A percentile compares a stretch with the other conserved stretches of the same genome.
phyloP scores from a whole-genome alignment of 1,284 basidiomycete genomes.

The Apiotrichum mycotoxinovorans region DNA sequence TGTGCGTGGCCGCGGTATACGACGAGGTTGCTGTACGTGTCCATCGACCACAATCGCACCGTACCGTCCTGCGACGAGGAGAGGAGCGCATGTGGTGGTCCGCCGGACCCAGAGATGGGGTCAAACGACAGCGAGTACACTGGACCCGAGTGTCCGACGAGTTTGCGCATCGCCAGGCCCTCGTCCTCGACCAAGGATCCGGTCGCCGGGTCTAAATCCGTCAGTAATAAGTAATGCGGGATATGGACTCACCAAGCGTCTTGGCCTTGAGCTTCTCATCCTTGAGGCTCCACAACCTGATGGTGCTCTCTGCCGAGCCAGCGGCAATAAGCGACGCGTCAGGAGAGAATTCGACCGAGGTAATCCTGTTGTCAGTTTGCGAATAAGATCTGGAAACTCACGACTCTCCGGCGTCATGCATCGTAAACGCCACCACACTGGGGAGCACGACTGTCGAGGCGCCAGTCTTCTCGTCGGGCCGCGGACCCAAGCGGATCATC shows the following conservation, averaged over 20 bases:
- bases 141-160: constrained; percentile 94
- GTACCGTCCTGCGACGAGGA: constrained; percentile 94
- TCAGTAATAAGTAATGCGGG: not conserved
- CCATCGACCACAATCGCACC: constrained; percentile 88
- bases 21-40: constrained; percentile 89
- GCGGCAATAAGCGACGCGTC: constrained; percentile 94
- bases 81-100: constrained; percentile 79
- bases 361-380: constrained; percentile 57
- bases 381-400: constrained; percentile 49
- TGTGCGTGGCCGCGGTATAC: constrained; percentile 88
- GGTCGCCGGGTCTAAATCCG: constrained; percentile 25
- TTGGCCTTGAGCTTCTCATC: constrained; percentile 71
- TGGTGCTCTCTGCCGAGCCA: constrained; percentile 93
- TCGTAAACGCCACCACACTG: constrained; percentile 86
- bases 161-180: constrained; percentile 77
- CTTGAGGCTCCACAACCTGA: constrained; percentile 91
- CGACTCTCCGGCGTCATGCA: constrained; percentile 89
- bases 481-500: constrained; percentile 77
- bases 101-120: constrained; percentile 78
- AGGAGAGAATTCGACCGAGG: constrained; percentile 82
- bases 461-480: constrained; percentile 17
- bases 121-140: constrained; percentile 95
- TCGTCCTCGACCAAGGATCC: constrained; percentile 60
- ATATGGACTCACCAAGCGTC: constrained; percentile 66
- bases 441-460: constrained; percentile 56